phyloP scores from a whole-genome alignment of 495 filamentous ascomycete species.

The Penicillium angulare region DNA sequence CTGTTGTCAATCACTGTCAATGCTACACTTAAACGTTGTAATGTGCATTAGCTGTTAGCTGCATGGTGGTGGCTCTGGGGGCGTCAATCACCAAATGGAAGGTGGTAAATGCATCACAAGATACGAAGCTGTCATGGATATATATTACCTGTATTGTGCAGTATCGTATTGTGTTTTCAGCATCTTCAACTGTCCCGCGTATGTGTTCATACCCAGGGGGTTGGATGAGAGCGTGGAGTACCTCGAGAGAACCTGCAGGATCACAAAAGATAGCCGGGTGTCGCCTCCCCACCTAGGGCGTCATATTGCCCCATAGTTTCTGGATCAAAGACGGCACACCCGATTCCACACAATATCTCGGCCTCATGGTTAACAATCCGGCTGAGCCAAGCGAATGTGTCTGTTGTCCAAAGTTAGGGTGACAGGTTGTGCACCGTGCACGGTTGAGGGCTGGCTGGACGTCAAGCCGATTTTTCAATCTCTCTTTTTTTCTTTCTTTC shows the following conservation, averaged over 20 bases:
- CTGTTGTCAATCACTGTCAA: not conserved
- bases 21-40: conserved; percentile 1
- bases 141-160: not conserved
- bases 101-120: not conserved
- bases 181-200: not conserved
- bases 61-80: conserved; percentile 2
- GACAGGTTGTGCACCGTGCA: conserved; percentile 6
- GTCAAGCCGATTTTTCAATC: not conserved
- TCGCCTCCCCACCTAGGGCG: conserved; percentile 9
- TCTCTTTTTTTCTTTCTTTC: too few relatives aligned
- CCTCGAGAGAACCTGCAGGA: conserved; percentile 8
- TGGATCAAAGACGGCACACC: not conserved
- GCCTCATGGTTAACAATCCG: not conserved
- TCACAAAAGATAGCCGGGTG: conserved; percentile 3
- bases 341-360: not conserved
- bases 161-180: too few relatives aligned
- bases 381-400: not conserved
- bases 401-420: not conserved
- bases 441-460: conserved; percentile 18
- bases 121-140: not conserved
- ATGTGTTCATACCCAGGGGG: conserved; percentile 7
- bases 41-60: conserved; percentile 8
- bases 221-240: conserved; percentile 13
- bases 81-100: conserved; percentile 8
- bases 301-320: conserved; percentile 1